These are phyloP conservation scores for Rhizopus sp. DNA, from an alignment of 371 early-diverging fungal species.

Conservation along the genomic window DNA sequence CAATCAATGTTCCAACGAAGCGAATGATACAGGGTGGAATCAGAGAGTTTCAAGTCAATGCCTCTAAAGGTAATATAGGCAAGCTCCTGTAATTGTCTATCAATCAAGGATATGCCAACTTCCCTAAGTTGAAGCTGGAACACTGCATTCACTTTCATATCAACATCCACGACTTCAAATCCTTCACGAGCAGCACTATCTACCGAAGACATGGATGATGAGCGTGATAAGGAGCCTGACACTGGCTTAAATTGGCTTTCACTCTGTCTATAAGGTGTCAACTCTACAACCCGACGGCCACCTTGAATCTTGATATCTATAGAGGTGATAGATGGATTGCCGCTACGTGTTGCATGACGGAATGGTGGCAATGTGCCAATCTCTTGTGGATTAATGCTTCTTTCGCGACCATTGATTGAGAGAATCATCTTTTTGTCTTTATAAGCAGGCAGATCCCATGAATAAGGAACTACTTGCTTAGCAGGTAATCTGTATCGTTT, in stretches of 20 bases:
- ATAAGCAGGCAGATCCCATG: slow-evolving; percentile 92
- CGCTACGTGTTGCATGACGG: slow-evolving; percentile 58
- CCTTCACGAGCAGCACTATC: slow-evolving; percentile 46
- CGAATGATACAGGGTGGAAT: slow-evolving; percentile 76
- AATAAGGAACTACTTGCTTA: slow-evolving; percentile 75
- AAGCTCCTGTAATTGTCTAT: slow-evolving; percentile 75
- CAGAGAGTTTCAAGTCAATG: slow-evolving; percentile 71
- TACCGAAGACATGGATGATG: slow-evolving; percentile 23
- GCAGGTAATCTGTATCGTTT: slow-evolving; percentile 65
- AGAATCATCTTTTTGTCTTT: slow-evolving; percentile 77
- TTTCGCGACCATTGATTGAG: slow-evolving; percentile 69
- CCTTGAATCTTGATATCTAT: slow-evolving; percentile 88
- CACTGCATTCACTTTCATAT: slow-evolving; percentile 60
- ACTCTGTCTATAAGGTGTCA: slow-evolving; percentile 72
- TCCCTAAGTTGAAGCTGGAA: slow-evolving; percentile 80
- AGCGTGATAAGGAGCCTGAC: slow-evolving; percentile 5
- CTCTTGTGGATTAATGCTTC: slow-evolving; percentile 84
- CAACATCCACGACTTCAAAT: slow-evolving; percentile 58
- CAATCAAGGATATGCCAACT: slow-evolving; percentile 90
- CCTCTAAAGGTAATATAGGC: slow-evolving; percentile 79
- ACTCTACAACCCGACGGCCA: slow-evolving; percentile 73
- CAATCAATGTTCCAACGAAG: slow-evolving; percentile 79
- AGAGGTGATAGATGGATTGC: slow-evolving; percentile 58
- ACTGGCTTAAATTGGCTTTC: slow-evolving; percentile 63
- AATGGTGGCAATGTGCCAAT: slow-evolving; percentile 89